These are phyloP conservation scores for Symbiodinium natans DNA, from an alignment of 73 alveolate genomes.

Conservation along the genomic window DNA sequence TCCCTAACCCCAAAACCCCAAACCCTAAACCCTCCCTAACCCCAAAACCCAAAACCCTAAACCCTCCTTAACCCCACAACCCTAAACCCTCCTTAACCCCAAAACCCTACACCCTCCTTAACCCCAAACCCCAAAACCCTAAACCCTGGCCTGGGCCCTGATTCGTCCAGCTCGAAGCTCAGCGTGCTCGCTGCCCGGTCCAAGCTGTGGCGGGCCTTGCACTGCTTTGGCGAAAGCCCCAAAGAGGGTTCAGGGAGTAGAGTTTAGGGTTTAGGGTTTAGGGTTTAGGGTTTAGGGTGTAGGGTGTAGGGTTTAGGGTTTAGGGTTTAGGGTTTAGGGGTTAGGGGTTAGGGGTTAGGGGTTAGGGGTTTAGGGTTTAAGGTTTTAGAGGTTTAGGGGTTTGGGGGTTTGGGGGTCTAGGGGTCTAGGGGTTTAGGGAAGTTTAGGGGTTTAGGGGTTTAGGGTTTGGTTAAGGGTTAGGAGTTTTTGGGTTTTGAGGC, in stretches of 20 bases:
- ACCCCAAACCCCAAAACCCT: not conserved
- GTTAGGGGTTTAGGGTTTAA: too few relatives aligned
- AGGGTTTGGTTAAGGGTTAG: too few relatives aligned
- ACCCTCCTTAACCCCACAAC: not conserved
- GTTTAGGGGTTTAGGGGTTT: too few relatives aligned
- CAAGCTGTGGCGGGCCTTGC: not conserved
- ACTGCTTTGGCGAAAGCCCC: too few relatives aligned
- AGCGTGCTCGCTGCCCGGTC: not conserved
- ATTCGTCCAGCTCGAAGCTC: not conserved
- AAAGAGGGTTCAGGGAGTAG: too few relatives aligned
- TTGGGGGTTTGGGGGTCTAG: too few relatives aligned
- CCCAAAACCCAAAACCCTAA: not conserved
- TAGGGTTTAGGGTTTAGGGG: not conserved
- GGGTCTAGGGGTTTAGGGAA: too few relatives aligned
- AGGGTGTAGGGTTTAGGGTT: too few relatives aligned
- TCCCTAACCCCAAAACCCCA: too few relatives aligned
- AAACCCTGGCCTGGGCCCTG: not conserved
- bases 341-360: too few relatives aligned
- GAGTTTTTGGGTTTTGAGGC: too few relatives aligned
- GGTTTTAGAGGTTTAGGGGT: too few relatives aligned
- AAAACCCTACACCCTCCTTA: not conserved
- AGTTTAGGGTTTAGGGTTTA: not conserved
- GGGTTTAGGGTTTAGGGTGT: not conserved
- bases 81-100: not conserved
- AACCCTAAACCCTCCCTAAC: not conserved